A percentile compares a stretch with the other conserved stretches of the same genome.
Evolutionary conservation across 352 stramenopile genomes (phyloP).

Genomic region (Phytophthora palmivora): DNA sequence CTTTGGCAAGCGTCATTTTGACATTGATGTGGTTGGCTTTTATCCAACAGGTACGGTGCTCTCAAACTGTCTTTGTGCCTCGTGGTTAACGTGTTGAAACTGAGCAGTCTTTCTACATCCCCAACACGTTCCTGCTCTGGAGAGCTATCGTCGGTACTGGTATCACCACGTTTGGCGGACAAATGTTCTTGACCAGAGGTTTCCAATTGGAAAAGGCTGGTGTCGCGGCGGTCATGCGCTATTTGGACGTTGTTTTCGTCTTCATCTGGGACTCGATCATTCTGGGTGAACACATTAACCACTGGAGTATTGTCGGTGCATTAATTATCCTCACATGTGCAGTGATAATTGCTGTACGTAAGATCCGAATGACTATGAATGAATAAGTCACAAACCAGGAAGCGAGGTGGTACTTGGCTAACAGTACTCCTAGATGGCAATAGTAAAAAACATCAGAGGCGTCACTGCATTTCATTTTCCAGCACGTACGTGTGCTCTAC

Average conservation of each 20-base stretch:
- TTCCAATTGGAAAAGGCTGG: slow-evolving; percentile 79
- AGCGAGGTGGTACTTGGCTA: neutral
- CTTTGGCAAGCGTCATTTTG: slow-evolving; percentile 50
- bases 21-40: slow-evolving; percentile 47
- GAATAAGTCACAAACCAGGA: slow-evolving; percentile 1
- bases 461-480: too few relatives aligned
- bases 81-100: neutral
- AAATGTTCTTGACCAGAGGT: slow-evolving; percentile 70
- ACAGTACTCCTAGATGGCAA: slow-evolving; percentile 1
- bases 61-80: neutral
- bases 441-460: too few relatives aligned
- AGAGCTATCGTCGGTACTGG: slow-evolving; percentile 53
- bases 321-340: slow-evolving; percentile 62
- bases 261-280: slow-evolving; percentile 70
- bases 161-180: slow-evolving; percentile 54
- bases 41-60: slow-evolving; percentile 46
- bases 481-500: too few relatives aligned
- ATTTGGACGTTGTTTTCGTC: slow-evolving; percentile 77
- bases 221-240: slow-evolving; percentile 72
- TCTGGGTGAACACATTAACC: slow-evolving; percentile 61
- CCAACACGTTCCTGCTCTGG: slow-evolving; percentile 48
- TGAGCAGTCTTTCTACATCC: slow-evolving; percentile 33
- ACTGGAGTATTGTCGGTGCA: slow-evolving; percentile 65
- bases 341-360: slow-evolving; percentile 57
- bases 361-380: slow-evolving; percentile 30